These are phyloP conservation scores for Fraxinus ornus DNA, from an alignment of 305 asterid genomes.

Conservation along the genomic window DNA sequence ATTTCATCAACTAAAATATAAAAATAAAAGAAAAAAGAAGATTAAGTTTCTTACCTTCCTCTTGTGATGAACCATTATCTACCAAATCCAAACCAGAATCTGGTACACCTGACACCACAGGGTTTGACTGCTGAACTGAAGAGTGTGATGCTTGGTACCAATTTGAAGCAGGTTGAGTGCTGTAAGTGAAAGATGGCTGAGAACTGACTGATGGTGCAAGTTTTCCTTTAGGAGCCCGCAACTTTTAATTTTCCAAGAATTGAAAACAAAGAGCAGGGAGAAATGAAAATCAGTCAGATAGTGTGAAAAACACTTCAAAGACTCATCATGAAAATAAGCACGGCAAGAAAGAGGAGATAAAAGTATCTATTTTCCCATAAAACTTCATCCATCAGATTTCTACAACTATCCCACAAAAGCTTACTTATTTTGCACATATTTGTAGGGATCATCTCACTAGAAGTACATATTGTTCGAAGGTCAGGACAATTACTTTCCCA, in stretches of 20 bases:
- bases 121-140: constrained; percentile 39
- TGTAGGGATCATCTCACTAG: background rate
- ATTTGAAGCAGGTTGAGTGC: constrained; percentile 41
- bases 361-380: background rate
- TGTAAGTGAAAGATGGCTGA: constrained; percentile 52
- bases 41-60: constrained; percentile 36
- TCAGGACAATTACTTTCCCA: background rate
- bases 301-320: background rate
- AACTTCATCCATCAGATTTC: background rate
- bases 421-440: background rate
- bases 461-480: background rate
- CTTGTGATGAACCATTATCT: constrained; percentile 43
- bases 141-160: constrained; percentile 49
- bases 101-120: constrained; percentile 21
- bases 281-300: constrained; percentile 18
- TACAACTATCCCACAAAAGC: background rate
- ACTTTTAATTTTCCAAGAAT: constrained; percentile 38
- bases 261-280: constrained; percentile 9
- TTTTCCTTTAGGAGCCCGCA: constrained; percentile 68
- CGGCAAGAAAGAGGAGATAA: background rate
- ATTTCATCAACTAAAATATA: background rate
- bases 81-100: constrained; percentile 34
- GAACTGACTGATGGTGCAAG: constrained; percentile 39
- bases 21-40: background rate
- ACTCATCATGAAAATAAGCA: background rate